A percentile compares a stretch with the other conserved stretches of the same genome.
phyloP scores from a whole-genome alignment of 495 filamentous ascomycete species.

The Aspergillus asperescens region DNA sequence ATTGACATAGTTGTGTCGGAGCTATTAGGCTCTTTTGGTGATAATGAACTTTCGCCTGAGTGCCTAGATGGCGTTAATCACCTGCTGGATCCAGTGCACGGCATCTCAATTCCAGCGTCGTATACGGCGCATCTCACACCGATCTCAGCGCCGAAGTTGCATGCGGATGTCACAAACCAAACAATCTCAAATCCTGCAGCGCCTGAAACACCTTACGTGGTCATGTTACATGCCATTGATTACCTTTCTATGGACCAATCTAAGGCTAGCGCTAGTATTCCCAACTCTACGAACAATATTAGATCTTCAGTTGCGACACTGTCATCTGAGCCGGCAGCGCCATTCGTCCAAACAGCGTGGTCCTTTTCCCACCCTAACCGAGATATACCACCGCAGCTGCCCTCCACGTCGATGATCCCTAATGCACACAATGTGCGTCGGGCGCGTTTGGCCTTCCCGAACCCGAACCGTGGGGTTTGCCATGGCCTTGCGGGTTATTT shows the following conservation, averaged over 20 bases:
- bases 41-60: slow-evolving; percentile 88
- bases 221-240: slow-evolving; percentile 85
- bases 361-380: slow-evolving; percentile 46
- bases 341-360: slow-evolving; percentile 43
- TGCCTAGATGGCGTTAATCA: slow-evolving; percentile 87
- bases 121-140: slow-evolving; percentile 91
- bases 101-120: slow-evolving; percentile 86
- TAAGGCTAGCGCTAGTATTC: slow-evolving; percentile 9
- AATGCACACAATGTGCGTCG: slow-evolving; percentile 88
- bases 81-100: slow-evolving; percentile 67
- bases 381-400: slow-evolving; percentile 34
- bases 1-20: slow-evolving; percentile 95
- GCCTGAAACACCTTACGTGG: slow-evolving; percentile 82
- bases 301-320: slow-evolving; percentile 29
- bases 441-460: slow-evolving; percentile 67
- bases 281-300: slow-evolving; percentile 14
- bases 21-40: slow-evolving; percentile 85
- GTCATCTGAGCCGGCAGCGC: slow-evolving; percentile 29
- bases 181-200: slow-evolving; percentile 58
- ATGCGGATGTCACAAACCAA: slow-evolving; percentile 68
- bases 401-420: slow-evolving; percentile 35
- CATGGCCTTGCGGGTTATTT: slow-evolving; percentile 95
- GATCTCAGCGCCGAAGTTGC: slow-evolving; percentile 80
- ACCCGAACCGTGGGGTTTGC: slow-evolving; percentile 68
- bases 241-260: slow-evolving; percentile 55